Conservation (phyloP, 148 eudicot genomes). For the Bassia scoparia region DNA sequence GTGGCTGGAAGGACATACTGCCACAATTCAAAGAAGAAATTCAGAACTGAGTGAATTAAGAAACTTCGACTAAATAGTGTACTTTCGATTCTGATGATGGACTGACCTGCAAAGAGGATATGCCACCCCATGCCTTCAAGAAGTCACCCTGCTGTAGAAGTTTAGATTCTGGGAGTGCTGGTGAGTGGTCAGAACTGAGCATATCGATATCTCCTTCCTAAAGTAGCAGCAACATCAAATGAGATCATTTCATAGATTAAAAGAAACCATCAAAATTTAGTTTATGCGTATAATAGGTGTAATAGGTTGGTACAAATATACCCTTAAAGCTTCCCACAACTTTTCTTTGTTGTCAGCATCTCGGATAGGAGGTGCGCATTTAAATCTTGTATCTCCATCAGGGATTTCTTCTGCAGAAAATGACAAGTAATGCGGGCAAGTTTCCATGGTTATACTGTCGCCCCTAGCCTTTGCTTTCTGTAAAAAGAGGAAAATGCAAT, state of each 20-base stretch:
- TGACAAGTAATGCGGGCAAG: conserved; percentile 91
- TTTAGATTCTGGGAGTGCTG: conserved; percentile 70
- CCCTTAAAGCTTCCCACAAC: conserved; percentile 88
- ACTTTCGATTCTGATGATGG: not conserved
- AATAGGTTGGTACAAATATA: conserved; percentile 22
- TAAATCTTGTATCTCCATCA: conserved; percentile 92
- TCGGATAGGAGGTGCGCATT: conserved; percentile 93
- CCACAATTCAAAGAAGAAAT: not conserved
- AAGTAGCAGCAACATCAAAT: conserved; percentile 13
- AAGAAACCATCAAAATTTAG: not conserved
- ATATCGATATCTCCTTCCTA: conserved; percentile 88
- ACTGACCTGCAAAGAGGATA: conserved; percentile 91
- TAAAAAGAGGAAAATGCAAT: not conserved
- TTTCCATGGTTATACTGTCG: conserved; percentile 85
- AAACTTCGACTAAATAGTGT: not conserved
- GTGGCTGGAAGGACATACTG: conserved; percentile 94
- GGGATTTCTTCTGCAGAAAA: conserved; percentile 91
- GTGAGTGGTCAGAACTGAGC: conserved; percentile 98
- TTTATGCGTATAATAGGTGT: not conserved
- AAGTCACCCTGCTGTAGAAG: conserved; percentile 76
- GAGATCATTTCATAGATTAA: conserved; percentile 1
- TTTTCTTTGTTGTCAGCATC: conserved; percentile 72
- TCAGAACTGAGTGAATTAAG: not conserved
- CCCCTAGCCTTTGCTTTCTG: conserved; percentile 88
- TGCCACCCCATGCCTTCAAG: conserved; percentile 96